Evolutionary conservation across 805 yeast species (phyloP), one percentile per base, ranked within the genome.

Genomic region (Wickerhamiella occidentalis): DNA sequence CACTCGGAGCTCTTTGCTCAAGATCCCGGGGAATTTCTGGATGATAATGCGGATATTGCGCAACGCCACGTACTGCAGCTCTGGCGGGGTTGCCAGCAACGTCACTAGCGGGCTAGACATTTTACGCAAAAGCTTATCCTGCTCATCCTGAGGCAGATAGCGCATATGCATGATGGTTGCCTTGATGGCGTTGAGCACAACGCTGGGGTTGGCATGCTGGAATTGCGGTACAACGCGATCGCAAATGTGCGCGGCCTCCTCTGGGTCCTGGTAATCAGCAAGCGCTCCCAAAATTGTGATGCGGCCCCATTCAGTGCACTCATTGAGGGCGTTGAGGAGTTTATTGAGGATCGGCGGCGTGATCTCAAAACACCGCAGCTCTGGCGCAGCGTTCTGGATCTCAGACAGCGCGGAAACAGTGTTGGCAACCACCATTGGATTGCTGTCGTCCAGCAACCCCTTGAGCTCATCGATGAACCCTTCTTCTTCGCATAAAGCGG

Each of bases 291-390:
- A 71, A 40, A 92, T 84, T 1, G 96, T 78, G 55, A 92, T 83
- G 60, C 98, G 76, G 9, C 98, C 98, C 99, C 99, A 92, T 68
- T 92, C 99, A 0, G 97, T 88, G 68, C 97, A 90, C 68, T 92
- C 99, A 64, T 90, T 90, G 55, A 92, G 71, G 12, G 96, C 94
- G 56, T 79, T 71, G 53, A 92, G 70, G 53, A 92, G 74, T 63
- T 80, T 83, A 47, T 66, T 68, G 30, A 76, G 61, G 3, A 65
- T 61, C 6, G 64, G 61, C 2, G 69, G 56, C 47, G 62, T 68
- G 51, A 74, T 67, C 17, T 64, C 64, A 52, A 78, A 64, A 26
- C 74, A 72, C 26, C 74, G 58, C 17, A 75, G 73, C 46, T 70
- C 71, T 6, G 76, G 76, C 55, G 79, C 82, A 64, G 79, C 68